A percentile compares a stretch with the other conserved stretches of the same genome.
These are phyloP conservation scores for Byssothecium circinans DNA, from an alignment of 2,329 filamentous ascomycete species.

Conservation along the genomic window DNA sequence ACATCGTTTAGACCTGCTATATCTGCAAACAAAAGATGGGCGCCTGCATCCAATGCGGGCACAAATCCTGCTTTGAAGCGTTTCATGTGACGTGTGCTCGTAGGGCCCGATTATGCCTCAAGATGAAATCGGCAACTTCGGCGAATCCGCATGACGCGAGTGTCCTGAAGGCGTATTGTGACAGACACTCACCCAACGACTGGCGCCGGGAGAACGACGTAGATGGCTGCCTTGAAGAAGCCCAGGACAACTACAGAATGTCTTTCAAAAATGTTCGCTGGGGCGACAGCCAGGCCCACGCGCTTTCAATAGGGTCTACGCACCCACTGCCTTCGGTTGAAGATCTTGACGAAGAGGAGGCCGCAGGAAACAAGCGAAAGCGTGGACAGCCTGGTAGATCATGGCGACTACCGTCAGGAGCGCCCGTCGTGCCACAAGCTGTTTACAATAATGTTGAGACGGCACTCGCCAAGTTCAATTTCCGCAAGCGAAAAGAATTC, in stretches of 20 bases:
- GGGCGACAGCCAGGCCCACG: constrained; percentile 86
- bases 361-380: constrained; percentile 63
- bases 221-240: constrained; percentile 74
- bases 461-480: constrained; percentile 79
- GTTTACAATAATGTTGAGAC: constrained; percentile 85
- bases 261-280: constrained; percentile 88
- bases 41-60: constrained; percentile 96
- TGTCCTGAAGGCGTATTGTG: constrained; percentile 90
- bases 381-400: constrained; percentile 61
- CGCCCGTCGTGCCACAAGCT: constrained; percentile 87
- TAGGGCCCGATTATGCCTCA: constrained; percentile 81
- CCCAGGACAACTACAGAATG: constrained; percentile 85
- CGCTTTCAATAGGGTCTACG: constrained; percentile 75
- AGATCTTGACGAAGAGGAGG: constrained; percentile 51
- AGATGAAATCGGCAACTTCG: constrained; percentile 91
- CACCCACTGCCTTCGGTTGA: constrained; percentile 59
- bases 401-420: constrained; percentile 93
- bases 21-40: constrained; percentile 98
- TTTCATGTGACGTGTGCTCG: constrained; percentile 97
- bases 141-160: constrained; percentile 77
- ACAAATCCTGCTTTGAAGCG: constrained; percentile 94
- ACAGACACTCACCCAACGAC: constrained; percentile 88
- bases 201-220: constrained; percentile 87
- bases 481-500: constrained; percentile 87
- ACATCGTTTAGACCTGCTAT: constrained; percentile 68